Evolutionary conservation across 2,329 filamentous ascomycete species (phyloP), one percentile per base, ranked within the genome.

Genomic region (Ascochyta clinopodiicola): DNA sequence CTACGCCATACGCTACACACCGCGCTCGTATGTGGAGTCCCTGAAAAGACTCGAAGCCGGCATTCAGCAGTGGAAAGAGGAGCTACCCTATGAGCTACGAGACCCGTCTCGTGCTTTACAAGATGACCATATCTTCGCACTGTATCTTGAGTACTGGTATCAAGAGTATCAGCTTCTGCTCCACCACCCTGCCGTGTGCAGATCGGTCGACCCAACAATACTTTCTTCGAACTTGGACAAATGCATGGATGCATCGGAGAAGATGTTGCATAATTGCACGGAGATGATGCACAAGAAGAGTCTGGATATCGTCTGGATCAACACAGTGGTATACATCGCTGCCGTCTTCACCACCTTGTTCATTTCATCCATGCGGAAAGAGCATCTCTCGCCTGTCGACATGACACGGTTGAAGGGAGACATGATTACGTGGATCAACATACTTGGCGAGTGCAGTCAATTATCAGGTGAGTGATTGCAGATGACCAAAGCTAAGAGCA

Each of bases 301-400:
- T 39, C 77, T 93, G 4, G 90, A 94, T 67, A 90, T 88, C 1
- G 91, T 89, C 1, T 93, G 90, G 89, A 89, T 90, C 64, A 88
- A 88, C 43, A 82, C 86, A 44, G 87, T 89, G 0, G 83, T 90
- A 6, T 91, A 90, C 67, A 81, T 90, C 12, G 86, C 88, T 38
- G 88, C 88, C 24, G 87, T 91, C 52, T 90, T 92, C 64, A 89
- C 88, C 0, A 87, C 84, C 13, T 77, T 94, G 0, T 90, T 89
- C 42, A 84, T 85, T 1, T 83, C 87, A 51, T 90, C 86, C 79
- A 84, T 91, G 68, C 83, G 87, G 43, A 81, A 88, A 27, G 84
- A 85, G 44, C 80, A 84, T 9, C 84, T 86, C 10, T 85, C 83
- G 0, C 75, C 80, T 0, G 79, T 80, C 1, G 85, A 90, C 53